Percentiles rank a stretch among this genome's conserved stretches.
phyloP scores from a whole-genome alignment of 1,139 yeast genomes.

The Candida buenavistaensis region DNA sequence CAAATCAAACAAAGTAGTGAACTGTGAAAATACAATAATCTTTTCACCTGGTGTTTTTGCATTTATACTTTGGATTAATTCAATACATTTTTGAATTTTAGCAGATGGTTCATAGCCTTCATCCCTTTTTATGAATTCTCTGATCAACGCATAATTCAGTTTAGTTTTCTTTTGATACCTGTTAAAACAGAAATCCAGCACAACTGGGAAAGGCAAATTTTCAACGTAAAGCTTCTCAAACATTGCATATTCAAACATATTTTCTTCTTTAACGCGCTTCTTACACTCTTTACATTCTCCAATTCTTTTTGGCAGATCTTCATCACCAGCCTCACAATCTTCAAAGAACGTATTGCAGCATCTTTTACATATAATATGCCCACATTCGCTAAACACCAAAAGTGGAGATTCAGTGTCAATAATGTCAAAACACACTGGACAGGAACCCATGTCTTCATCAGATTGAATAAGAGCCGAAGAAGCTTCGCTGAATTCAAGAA shows the following conservation, averaged over 20 bases:
- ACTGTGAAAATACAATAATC: slow-evolving; percentile 80
- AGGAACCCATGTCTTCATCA: slow-evolving; percentile 38
- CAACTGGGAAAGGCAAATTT: slow-evolving; percentile 8
- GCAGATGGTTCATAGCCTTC: slow-evolving; percentile 49
- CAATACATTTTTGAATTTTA: slow-evolving; percentile 53
- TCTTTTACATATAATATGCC: slow-evolving; percentile 65
- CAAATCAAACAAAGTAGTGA: slow-evolving; percentile 74
- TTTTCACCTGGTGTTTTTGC: slow-evolving; percentile 53
- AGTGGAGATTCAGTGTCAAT: slow-evolving; percentile 44
- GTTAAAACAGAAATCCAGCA: slow-evolving; percentile 12
- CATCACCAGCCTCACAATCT: slow-evolving; percentile 29
- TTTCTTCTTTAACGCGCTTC: slow-evolving; percentile 36
- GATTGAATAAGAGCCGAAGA: neutral
- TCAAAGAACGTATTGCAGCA: slow-evolving; percentile 59
- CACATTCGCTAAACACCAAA: slow-evolving; percentile 58
- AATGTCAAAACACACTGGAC: slow-evolving; percentile 70
- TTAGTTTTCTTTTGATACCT: slow-evolving; percentile 9
- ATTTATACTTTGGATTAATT: slow-evolving; percentile 44
- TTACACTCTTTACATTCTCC: slow-evolving; percentile 58
- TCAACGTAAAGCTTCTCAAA: slow-evolving; percentile 49
- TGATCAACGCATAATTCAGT: slow-evolving; percentile 20
- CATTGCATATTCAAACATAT: slow-evolving; percentile 49
- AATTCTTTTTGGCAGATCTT: slow-evolving; percentile 28
- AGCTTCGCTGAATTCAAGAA: slow-evolving; percentile 3
- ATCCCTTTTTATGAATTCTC: slow-evolving; percentile 28